These are phyloP conservation scores for Claviceps quebecensis DNA, from an alignment of 2,329 filamentous ascomycete species.

Conservation along the genomic window DNA sequence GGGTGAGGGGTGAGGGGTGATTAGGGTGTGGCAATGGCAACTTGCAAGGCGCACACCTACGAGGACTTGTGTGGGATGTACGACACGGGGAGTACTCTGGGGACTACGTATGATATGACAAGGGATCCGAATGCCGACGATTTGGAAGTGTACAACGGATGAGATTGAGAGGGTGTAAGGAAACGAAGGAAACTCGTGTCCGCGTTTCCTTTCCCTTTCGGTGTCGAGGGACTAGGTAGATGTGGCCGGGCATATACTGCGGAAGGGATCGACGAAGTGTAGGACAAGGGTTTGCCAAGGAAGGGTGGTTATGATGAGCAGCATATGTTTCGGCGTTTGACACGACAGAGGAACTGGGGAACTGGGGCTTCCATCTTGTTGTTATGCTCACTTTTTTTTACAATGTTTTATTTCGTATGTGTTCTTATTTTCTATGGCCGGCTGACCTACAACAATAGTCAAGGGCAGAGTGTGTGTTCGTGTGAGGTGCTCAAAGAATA, in stretches of 20 bases:
- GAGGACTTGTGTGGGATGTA: too few relatives aligned
- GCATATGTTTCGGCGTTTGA: slow-evolving; percentile 3
- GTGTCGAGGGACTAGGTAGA: background rate
- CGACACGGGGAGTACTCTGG: too few relatives aligned
- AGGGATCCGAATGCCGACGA: background rate
- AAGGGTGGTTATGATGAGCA: background rate
- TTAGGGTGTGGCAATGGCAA: too few relatives aligned
- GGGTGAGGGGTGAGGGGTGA: slow-evolving; percentile 18
- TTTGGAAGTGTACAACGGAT: background rate
- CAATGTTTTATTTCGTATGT: background rate
- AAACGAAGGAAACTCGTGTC: too few relatives aligned
- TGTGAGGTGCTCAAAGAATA: background rate
- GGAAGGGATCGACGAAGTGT: too few relatives aligned
- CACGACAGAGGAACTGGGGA: background rate
- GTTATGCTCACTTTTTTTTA: background rate
- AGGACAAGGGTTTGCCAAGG: too few relatives aligned
- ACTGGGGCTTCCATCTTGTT: background rate
- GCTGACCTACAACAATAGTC: background rate
- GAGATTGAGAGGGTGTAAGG: background rate
- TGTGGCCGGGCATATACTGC: too few relatives aligned
- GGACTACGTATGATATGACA: slow-evolving; percentile 7
- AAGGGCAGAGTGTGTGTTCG: background rate
- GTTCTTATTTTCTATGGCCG: background rate
- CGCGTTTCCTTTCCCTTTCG: background rate
- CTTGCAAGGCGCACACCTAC: too few relatives aligned